phyloP scores from a whole-genome alignment of 2,329 filamentous ascomycete species.

The Raffaelea ambrosiae region DNA sequence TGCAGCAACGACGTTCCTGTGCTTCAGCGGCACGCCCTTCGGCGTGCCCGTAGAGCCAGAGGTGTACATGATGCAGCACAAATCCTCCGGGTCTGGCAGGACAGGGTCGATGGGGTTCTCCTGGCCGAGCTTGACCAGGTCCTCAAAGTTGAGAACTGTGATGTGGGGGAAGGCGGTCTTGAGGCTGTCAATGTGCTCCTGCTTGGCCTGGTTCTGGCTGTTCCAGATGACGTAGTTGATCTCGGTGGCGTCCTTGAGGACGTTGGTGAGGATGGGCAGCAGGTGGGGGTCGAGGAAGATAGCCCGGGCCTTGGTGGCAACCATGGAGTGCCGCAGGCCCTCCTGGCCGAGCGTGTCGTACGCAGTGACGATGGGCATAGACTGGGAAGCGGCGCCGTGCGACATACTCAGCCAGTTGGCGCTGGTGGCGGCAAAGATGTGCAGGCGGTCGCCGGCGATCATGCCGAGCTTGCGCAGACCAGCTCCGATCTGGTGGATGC shows the following conservation, averaged over 20 bases:
- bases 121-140: constrained; percentile 42
- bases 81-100: constrained; percentile 61
- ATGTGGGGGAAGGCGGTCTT: constrained; percentile 39
- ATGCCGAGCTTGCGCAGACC: constrained; percentile 68
- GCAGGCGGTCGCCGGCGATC: constrained; percentile 58
- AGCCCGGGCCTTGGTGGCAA: constrained; percentile 61
- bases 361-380: constrained; percentile 74
- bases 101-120: constrained; percentile 60
- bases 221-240: constrained; percentile 47
- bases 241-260: constrained; percentile 41
- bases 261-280: constrained; percentile 46
- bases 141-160: constrained; percentile 41
- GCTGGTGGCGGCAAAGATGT: constrained; percentile 72
- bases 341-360: constrained; percentile 75
- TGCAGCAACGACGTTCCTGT: constrained; percentile 66
- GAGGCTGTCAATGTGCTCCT: constrained; percentile 39
- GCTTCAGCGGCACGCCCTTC: constrained; percentile 72
- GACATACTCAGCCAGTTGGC: constrained; percentile 42
- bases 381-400: constrained; percentile 58
- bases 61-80: constrained; percentile 67
- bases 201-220: constrained; percentile 42
- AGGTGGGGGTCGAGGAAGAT: constrained; percentile 70
- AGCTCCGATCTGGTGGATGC: constrained; percentile 57
- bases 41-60: constrained; percentile 76
- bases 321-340: constrained; percentile 64